phyloP scores from a whole-genome alignment of 2,329 filamentous ascomycete species.

The Exophiala spinifera region DNA sequence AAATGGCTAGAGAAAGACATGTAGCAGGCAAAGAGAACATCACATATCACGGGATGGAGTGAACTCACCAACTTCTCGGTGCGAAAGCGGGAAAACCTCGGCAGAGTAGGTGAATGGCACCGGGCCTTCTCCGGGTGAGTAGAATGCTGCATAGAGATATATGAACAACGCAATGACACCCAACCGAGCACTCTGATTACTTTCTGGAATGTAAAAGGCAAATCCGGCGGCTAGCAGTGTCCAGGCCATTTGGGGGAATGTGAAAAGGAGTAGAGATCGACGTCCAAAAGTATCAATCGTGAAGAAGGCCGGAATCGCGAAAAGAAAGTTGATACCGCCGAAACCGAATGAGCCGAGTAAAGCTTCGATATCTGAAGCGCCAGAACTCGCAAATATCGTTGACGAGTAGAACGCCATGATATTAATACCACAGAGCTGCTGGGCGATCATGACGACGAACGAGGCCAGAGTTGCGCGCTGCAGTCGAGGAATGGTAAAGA shows the following conservation, averaged over 20 bases:
- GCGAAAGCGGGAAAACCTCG: not conserved
- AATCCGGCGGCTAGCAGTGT: constrained; percentile 53
- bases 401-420: constrained; percentile 49
- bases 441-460: constrained; percentile 31
- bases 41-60: not conserved
- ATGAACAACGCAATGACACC: constrained; percentile 42
- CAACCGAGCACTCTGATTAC: constrained; percentile 34
- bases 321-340: constrained; percentile 62
- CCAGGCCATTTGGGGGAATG: constrained; percentile 61
- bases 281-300: constrained; percentile 67
- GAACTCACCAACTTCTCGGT: not conserved
- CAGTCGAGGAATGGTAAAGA: constrained; percentile 47
- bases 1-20: constrained; percentile 40
- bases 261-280: constrained; percentile 60
- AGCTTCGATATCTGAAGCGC: constrained; percentile 54
- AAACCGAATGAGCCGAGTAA: constrained; percentile 63
- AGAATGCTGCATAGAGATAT: constrained; percentile 43
- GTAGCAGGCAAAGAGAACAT: constrained; percentile 41
- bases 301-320: constrained; percentile 54
- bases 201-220: constrained; percentile 49
- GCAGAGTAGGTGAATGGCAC: constrained; percentile 49
- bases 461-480: constrained; percentile 39
- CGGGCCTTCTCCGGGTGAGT: constrained; percentile 52
- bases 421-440: constrained; percentile 33
- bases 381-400: constrained; percentile 53